These are phyloP conservation scores for Panaeolus cyanescens DNA, from an alignment of 768 basidiomycete species.

Conservation along the genomic window DNA sequence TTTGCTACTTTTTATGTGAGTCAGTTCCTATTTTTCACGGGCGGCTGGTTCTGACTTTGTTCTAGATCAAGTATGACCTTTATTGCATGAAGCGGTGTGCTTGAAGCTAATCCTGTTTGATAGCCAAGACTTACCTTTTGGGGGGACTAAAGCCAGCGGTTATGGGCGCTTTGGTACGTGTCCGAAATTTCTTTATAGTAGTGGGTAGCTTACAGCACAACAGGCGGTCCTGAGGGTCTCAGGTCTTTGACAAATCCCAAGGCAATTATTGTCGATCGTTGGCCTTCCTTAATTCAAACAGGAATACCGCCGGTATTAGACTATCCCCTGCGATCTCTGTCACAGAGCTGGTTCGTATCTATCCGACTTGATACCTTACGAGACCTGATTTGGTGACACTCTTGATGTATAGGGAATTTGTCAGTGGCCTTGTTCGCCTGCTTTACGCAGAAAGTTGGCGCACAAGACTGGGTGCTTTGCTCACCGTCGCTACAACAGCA, in stretches of 20 bases:
- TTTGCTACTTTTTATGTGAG: conserved; percentile 87
- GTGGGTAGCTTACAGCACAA: too few species aligned
- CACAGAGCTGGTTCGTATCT: conserved; percentile 68
- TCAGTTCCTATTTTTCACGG: conserved; percentile 10
- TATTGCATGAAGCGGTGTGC: conserved; percentile 8
- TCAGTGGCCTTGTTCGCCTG: conserved; percentile 50
- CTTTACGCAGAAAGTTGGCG: conserved; percentile 57
- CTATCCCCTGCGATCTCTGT: conserved; percentile 78
- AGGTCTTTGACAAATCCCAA: conserved; percentile 88
- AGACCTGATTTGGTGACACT: neutral
- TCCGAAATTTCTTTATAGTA: conserved; percentile 12
- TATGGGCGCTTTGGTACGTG: conserved; percentile 88
- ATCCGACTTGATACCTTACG: neutral
- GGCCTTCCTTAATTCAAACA: conserved; percentile 83
- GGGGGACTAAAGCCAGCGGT: conserved; percentile 88
- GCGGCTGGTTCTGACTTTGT: conserved; percentile 13
- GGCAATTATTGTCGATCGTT: conserved; percentile 83
- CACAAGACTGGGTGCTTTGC: conserved; percentile 43
- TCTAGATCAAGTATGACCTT: conserved; percentile 64
- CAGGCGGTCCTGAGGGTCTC: conserved; percentile 93
- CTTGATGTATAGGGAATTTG: conserved; percentile 45
- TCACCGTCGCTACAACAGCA: conserved; percentile 36
- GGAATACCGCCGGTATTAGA: conserved; percentile 83
- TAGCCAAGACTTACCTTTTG: conserved; percentile 92
- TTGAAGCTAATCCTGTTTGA: conserved; percentile 13